Conservation (phyloP, 352 stramenopile species). For the Pythium apleroticum region DNA sequence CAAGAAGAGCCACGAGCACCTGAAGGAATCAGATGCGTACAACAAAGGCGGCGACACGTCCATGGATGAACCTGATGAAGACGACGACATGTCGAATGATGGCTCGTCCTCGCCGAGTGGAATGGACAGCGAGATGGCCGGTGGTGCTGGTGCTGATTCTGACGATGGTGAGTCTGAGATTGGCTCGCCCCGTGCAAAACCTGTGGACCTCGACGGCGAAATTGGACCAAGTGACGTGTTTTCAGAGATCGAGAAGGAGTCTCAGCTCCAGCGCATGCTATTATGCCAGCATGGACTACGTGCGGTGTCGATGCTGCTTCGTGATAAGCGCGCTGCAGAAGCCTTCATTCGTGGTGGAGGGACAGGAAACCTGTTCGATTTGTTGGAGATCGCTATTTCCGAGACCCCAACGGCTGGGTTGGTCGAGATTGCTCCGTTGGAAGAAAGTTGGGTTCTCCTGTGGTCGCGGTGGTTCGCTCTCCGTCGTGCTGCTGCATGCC, state of each 20-base stretch:
- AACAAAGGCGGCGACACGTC: constrained; percentile 37
- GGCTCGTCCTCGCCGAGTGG: constrained; percentile 67
- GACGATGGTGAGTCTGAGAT: constrained; percentile 55
- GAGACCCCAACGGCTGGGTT: constrained; percentile 70
- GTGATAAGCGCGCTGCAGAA: constrained; percentile 60
- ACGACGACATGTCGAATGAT: constrained; percentile 87
- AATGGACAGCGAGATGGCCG: constrained; percentile 71
- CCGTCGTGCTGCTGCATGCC: constrained; percentile 45
- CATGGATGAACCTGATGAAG: constrained; percentile 71
- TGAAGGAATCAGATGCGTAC: constrained; percentile 47
- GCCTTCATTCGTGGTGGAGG: constrained; percentile 66
- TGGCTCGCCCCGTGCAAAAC: constrained; percentile 11
- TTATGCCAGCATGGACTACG: constrained; percentile 79
- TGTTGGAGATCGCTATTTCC: constrained; percentile 68
- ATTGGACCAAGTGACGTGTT: constrained; percentile 53
- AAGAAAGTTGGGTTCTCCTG: constrained; percentile 79
- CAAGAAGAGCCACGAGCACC: constrained; percentile 62
- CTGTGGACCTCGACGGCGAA: constrained; percentile 13
- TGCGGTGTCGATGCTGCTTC: constrained; percentile 66
- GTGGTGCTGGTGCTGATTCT: constrained; percentile 49
- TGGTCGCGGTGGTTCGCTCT: constrained; percentile 78
- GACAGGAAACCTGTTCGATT: constrained; percentile 52
- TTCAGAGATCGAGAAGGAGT: constrained; percentile 78
- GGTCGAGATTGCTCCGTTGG: constrained; percentile 67
- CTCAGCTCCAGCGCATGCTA: constrained; percentile 69